Conservation (phyloP, 2,329 filamentous ascomycete genomes). For the Aspergillus puulaauensis region DNA sequence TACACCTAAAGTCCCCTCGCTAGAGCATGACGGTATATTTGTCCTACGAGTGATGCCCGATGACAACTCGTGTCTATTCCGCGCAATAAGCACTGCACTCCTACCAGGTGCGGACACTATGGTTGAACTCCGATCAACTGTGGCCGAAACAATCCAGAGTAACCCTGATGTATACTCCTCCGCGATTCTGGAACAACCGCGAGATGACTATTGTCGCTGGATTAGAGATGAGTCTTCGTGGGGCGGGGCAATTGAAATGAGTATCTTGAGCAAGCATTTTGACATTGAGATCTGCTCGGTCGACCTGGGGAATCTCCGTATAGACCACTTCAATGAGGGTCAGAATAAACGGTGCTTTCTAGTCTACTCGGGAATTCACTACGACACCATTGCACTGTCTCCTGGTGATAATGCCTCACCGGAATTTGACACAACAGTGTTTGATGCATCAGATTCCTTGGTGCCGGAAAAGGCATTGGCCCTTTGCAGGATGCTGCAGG, state of each 20-base stretch:
- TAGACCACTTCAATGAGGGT: slow-evolving; percentile 78
- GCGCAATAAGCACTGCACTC: slow-evolving; percentile 80
- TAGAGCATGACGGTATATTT: slow-evolving; percentile 55
- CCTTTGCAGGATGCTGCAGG: slow-evolving; percentile 65
- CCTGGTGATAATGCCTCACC: slow-evolving; percentile 62
- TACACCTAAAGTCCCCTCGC: slow-evolving; percentile 61
- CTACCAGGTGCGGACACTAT: slow-evolving; percentile 66
- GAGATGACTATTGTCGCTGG: slow-evolving; percentile 75
- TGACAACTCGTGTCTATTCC: slow-evolving; percentile 93
- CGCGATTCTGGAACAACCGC: slow-evolving; percentile 71
- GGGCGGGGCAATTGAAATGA: slow-evolving; percentile 89
- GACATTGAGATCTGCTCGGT: slow-evolving; percentile 81
- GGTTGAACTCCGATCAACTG: slow-evolving; percentile 71
- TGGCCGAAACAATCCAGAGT: slow-evolving; percentile 74
- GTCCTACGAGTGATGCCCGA: slow-evolving; percentile 94
- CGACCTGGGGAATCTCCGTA: slow-evolving; percentile 68
- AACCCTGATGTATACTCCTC: slow-evolving; percentile 72
- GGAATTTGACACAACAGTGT: slow-evolving; percentile 76
- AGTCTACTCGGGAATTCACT: slow-evolving; percentile 90
- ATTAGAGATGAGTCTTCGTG: slow-evolving; percentile 79
- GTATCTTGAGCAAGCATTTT: slow-evolving; percentile 81
- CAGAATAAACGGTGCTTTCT: slow-evolving; percentile 70
- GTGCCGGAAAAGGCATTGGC: slow-evolving; percentile 61
- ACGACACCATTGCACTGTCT: slow-evolving; percentile 81
- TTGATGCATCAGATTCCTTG: slow-evolving; percentile 58